These are phyloP conservation scores for Talaromyces ruber DNA, from an alignment of 495 filamentous ascomycete species.

Conservation along the genomic window DNA sequence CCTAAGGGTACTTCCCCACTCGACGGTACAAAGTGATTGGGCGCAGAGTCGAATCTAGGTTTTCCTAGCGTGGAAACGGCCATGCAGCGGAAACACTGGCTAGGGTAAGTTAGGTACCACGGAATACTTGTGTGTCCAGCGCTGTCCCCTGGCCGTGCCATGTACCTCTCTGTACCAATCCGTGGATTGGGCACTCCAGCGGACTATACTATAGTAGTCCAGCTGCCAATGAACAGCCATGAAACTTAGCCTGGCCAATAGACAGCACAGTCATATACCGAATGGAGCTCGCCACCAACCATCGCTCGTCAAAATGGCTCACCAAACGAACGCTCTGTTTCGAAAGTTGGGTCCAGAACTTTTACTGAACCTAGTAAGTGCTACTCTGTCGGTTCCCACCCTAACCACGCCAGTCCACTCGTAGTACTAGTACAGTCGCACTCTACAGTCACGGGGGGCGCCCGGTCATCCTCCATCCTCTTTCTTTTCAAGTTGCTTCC, in stretches of 20 bases:
- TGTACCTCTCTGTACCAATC: not conserved
- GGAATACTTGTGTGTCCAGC: not conserved
- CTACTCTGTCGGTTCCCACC: too few relatives aligned
- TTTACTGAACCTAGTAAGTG: not conserved
- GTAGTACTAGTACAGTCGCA: too few relatives aligned
- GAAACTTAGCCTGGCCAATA: not conserved
- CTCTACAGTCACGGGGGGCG: not conserved
- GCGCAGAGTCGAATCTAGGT: not conserved
- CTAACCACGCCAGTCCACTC: too few relatives aligned
- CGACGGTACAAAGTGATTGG: not conserved
- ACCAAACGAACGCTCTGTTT: not conserved
- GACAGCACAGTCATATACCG: not conserved
- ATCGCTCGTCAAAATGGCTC: not conserved
- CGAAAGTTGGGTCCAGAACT: not conserved
- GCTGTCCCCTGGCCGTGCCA: not conserved
- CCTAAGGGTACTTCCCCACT: not conserved
- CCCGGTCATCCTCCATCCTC: conserved; percentile 14
- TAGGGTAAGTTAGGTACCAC: not conserved
- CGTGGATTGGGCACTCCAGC: not conserved
- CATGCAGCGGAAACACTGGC: not conserved
- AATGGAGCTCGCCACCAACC: not conserved
- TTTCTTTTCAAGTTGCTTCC: conserved; percentile 7
- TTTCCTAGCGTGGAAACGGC: not conserved
- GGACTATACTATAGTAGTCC: too few relatives aligned
- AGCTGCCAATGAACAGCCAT: not conserved